Percentiles rank a stretch among this genome's conserved stretches.
Conservation (phyloP, 164 flowering plant genomes). For the Dillenia turbinata region DNA sequence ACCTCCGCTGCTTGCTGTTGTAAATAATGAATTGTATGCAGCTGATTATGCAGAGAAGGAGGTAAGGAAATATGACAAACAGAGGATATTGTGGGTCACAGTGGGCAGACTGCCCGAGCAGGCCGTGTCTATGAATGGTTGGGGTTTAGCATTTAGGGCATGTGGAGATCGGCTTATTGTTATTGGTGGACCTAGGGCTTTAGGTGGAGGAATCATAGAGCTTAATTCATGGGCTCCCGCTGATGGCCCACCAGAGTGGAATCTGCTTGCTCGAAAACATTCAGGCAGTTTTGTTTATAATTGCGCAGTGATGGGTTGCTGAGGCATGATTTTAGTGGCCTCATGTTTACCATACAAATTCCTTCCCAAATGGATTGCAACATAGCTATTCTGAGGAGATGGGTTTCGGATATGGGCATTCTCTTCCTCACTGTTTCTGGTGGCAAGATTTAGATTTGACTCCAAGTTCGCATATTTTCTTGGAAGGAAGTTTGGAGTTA, state of each 20-base stretch:
- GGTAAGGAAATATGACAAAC: conserved; percentile 15
- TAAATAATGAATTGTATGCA: conserved; percentile 14
- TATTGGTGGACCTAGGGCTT: conserved; percentile 12
- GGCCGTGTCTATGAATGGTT: conserved; percentile 17
- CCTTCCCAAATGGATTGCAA: conserved; percentile 18
- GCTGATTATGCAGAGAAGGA: conserved; percentile 9
- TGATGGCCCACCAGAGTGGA: conserved; percentile 15
- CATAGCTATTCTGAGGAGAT: conserved; percentile 24
- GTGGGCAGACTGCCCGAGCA: conserved; percentile 16
- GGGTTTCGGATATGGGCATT: conserved; percentile 27
- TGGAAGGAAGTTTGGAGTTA: conserved; percentile 9
- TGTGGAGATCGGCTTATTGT: conserved; percentile 21
- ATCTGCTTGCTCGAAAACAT: conserved; percentile 12
- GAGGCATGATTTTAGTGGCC: conserved; percentile 11
- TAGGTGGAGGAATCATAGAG: conserved; percentile 11
- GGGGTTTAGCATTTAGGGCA: conserved; percentile 22
- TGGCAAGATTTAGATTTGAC: conserved; percentile 15
- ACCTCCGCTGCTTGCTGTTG: conserved; percentile 19
- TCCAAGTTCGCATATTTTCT: conserved; percentile 18
- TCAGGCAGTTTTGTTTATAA: conserved; percentile 31
- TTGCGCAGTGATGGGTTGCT: conserved; percentile 38
- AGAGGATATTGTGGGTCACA: conserved; percentile 3
- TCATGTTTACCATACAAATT: conserved; percentile 10
- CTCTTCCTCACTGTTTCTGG: conserved; percentile 10
- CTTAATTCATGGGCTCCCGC: conserved; percentile 16